Percentiles rank a stretch among this genome's conserved stretches.
phyloP scores from a whole-genome alignment of 106 monocot genomes.

The Platanthera zijinensis region DNA sequence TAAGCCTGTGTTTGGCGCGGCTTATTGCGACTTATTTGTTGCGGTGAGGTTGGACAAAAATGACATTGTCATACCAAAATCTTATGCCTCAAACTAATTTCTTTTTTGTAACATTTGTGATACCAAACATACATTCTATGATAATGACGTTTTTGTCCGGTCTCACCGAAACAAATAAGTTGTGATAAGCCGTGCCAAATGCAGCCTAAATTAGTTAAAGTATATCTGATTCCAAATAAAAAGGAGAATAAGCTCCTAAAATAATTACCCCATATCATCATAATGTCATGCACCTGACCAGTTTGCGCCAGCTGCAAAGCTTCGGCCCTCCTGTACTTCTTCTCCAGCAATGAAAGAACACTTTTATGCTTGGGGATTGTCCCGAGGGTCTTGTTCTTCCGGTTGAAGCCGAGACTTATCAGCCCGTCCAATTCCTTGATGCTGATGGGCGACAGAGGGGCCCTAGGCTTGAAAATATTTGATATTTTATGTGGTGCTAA shows the following conservation, averaged over 20 bases:
- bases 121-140: too few species aligned
- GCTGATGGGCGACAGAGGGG: conserved; percentile 58
- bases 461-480: conserved; percentile 23
- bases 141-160: too few species aligned
- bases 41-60: too few species aligned
- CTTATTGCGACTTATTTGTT: too few species aligned
- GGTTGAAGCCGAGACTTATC: conserved; percentile 63
- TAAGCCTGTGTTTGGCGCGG: background rate
- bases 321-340: conserved; percentile 81
- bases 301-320: conserved; percentile 33
- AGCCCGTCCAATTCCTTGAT: conserved; percentile 97
- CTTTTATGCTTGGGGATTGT: conserved; percentile 67
- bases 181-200: too few species aligned
- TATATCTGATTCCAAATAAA: background rate
- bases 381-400: conserved; percentile 92
- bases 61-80: too few species aligned
- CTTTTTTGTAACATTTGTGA: too few species aligned
- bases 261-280: background rate
- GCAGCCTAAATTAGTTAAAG: too few species aligned
- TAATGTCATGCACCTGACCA: conserved; percentile 7
- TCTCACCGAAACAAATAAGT: too few species aligned
- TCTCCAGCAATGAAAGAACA: conserved; percentile 64
- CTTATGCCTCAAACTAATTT: too few species aligned
- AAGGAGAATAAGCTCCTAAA: background rate
- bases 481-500: too few species aligned